These are phyloP conservation scores for Leishmania lainsoni DNA, from an alignment of 208 protist species.

Conservation along the genomic window DNA sequence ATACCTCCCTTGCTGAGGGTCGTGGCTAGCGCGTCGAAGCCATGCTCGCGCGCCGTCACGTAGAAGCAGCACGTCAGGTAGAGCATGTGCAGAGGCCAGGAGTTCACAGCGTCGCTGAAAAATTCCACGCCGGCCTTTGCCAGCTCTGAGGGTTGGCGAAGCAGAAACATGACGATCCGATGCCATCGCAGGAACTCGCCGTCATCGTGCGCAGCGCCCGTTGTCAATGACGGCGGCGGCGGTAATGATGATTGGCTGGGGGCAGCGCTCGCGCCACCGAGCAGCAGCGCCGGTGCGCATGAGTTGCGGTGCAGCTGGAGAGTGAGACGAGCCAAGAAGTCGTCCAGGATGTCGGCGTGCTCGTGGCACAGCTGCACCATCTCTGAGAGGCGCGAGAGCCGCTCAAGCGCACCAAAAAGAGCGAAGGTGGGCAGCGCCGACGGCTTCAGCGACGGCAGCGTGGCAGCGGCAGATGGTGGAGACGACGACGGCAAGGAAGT, in stretches of 20 bases:
- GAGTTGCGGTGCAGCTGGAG: constrained; percentile 28
- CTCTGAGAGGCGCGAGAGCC: constrained; percentile 47
- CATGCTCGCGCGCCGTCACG: constrained; percentile 52
- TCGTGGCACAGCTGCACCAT: constrained; percentile 45
- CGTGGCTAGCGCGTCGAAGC: constrained; percentile 44
- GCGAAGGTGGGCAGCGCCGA: constrained; percentile 43
- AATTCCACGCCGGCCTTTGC: constrained; percentile 52
- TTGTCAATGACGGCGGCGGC: not conserved
- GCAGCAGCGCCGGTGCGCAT: not conserved
- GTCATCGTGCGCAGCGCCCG: constrained; percentile 13
- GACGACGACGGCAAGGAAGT: constrained; percentile 2
- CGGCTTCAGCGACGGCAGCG: not conserved
- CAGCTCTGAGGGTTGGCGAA: constrained; percentile 28
- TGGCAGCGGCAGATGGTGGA: not conserved
- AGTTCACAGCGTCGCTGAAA: constrained; percentile 63
- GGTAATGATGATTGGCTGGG: not conserved
- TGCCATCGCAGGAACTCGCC: constrained; percentile 33
- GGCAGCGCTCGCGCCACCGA: not conserved
- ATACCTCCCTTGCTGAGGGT: constrained; percentile 48
- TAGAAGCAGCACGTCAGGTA: constrained; percentile 74
- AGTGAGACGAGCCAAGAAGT: constrained; percentile 38
- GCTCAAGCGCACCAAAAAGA: constrained; percentile 75
- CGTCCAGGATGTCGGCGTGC: constrained; percentile 40
- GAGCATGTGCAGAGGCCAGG: constrained; percentile 75
- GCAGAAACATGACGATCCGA: constrained; percentile 35